Evolutionary conservation across 768 basidiomycete genomes (phyloP), one percentile per base, ranked within the genome.

Genomic region (Suillus subluteus): DNA sequence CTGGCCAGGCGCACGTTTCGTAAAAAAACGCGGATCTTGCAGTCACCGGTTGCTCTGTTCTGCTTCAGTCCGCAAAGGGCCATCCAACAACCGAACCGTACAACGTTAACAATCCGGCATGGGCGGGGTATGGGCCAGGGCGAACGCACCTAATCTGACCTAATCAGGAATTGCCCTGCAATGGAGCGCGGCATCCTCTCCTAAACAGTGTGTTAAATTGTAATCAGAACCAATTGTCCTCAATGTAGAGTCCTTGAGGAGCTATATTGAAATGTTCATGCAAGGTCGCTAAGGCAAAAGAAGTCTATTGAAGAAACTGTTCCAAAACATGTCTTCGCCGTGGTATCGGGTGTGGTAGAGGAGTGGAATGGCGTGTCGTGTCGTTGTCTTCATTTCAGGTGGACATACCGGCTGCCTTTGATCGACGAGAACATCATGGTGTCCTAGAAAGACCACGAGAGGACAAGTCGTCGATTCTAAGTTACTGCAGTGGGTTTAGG

Each of bases 61-160:
- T 6, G 48, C 48, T 23, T 52, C 54, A 55, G 54, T 55, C 54
- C 30, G 38, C 23, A 59, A 40, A 12, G 18, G 58, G 58, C 6
- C 40, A 59, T 41, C 18, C 40, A 59, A 26, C 40, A 59, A 59
- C 58, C 58, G 58, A 41, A 41, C 58, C 9, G 26, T 54, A 30
- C 26, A 41, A 26, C 26, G 40, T 30, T 41, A 26, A 30, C 40
- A 59, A 30, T n/a, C 40, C 40, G 58, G 41, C 40, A 30, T 30
- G 58, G 58, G 58, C 58, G 58, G 58, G 21, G 11, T 18, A 16
- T 44, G 18, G 18, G 8, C 30, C 32, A 55, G 37, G n/a, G 56
- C 37, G 21, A 40, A 59, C 40, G 58, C 58, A 59, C 58, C 58
- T 41, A 59, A 58, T 58, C 6, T 26, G 58, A 61, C 58, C 58